Percentiles rank a stretch among this genome's conserved stretches.
Evolutionary conservation across 371 early-diverging fungal genomes (phyloP).

Genomic region (Mucor indicus): DNA sequence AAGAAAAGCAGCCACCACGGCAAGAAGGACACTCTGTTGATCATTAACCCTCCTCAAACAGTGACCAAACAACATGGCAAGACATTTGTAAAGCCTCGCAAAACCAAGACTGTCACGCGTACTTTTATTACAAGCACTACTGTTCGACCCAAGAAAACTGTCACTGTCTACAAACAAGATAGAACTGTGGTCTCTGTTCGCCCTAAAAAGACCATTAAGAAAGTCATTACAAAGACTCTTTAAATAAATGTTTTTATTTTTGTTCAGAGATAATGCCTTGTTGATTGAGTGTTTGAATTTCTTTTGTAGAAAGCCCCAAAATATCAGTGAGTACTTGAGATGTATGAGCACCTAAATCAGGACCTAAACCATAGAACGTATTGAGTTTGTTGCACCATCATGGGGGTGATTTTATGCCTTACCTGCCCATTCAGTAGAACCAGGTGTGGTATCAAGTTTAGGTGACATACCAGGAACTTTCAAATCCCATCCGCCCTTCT

Average conservation of each 20-base stretch:
- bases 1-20: background rate
- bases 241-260: background rate
- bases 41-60: background rate
- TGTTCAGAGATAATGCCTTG: slow-evolving; percentile 35
- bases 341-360: slow-evolving; percentile 52
- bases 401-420: background rate
- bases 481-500: slow-evolving; percentile 39
- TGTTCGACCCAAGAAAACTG: background rate
- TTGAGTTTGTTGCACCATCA: background rate
- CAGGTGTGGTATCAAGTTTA: slow-evolving; percentile 44
- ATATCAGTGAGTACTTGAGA: slow-evolving; percentile 31
- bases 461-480: slow-evolving; percentile 52
- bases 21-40: background rate
- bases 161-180: background rate
- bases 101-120: background rate
- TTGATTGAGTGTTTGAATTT: slow-evolving; percentile 24
- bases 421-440: slow-evolving; percentile 52
- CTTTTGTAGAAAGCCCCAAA: slow-evolving; percentile 23
- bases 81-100: background rate
- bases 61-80: background rate
- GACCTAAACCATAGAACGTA: slow-evolving; percentile 11
- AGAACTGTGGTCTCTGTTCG: background rate
- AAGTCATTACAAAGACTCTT: background rate
- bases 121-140: background rate
- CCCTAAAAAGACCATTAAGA: background rate